Evolutionary conservation across 768 basidiomycete genomes (phyloP), one percentile per base, ranked within the genome.

Genomic region (Agrocybe pediades): DNA sequence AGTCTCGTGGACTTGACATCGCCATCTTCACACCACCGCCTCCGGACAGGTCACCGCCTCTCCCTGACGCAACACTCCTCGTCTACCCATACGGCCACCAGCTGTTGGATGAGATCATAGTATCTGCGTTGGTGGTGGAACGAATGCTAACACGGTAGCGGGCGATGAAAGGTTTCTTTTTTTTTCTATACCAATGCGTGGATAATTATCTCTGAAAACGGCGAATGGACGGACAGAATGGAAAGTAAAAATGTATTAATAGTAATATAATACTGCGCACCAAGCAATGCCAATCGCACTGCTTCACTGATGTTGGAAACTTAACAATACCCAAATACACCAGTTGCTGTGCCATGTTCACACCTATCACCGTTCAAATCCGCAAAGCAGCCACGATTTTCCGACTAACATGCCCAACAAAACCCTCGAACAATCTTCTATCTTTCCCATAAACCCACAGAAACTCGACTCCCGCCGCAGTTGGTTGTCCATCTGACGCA

Each of bases 361-460:
- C n/a, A n/a, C n/a, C n/a, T n/a, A n/a, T n/a, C n/a, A n/a, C n/a
- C n/a, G n/a, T n/a, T n/a, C n/a, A n/a, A n/a, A n/a, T n/a, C n/a
- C n/a, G n/a, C n/a, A 13, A 36, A 36, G 33, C 33, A 4, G 11
- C 33, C 13, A 36, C 4, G 11, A 83, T 61, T 61, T 83, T 86
- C 54, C 81, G 74, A 44, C 73, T 76, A 20, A 90, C 68, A 74
- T 91, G 88, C 55, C 81, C 81, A 19, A 75, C 76, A 57, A 92
- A 87, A 36, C 86, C 82, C 62, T 90, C 87, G 42, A 87, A 86
- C 47, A 87, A 43, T 0, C 57, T 57, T 40, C 86, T 64, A 24
- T 90, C 83, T 23, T 53, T 63, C 0, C 91, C 91, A 46, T 71
- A 72, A 19, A 85, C 62, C 90, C 91, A 92, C 27, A 80, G 74